Evolutionary conservation across 495 filamentous ascomycete species (phyloP), one percentile per base, ranked within the genome.

Genomic region (Tuber umbilicatum): DNA sequence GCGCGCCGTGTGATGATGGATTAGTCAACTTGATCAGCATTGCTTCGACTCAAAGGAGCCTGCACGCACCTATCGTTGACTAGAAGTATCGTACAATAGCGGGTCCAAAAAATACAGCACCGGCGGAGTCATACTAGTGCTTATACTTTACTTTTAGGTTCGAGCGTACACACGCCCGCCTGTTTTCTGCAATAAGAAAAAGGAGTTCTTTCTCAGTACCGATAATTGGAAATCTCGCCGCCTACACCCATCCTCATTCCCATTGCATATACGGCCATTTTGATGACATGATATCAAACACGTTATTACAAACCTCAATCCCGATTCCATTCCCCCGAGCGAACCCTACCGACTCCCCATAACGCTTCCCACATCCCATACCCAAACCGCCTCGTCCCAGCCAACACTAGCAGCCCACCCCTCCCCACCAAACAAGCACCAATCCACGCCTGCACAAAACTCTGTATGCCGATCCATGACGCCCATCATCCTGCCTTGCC

Each of bases 371-470:
- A 93, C 92, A 86, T 99, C 95, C 94, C 94, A 99, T 16, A 97
- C 89, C 81, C 94, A 86, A 43, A 99, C 85, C 77, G 89, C 87
- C 84, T 97, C 92, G 84, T 99, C 95, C 96, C 96, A 99, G 0
- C 93, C 93, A 10, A 90, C 90, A 81, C 90, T 95, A 16, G 95
- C 95, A 83, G 92, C 92, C 96, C 96, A 99, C 5, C 96, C 95
- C 77, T 97, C 94, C 27, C 88, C 89, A 9, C 95, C 95, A 83
- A 99, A 99, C 42, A 99, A 83, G 84, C 95, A 97, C 95, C 95
- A 99, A 82, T 98, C 95, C 16, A 97, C 92, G 27, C 95, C 95
- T n/a, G 92, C 97, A 41, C 90, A 93, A 83, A 99, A 99, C 85
- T 99, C 95, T 2, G 94, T 96, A 84, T 99, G 95, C 60, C 88